Conservation (phyloP, 768 basidiomycete species). For the button mushroom (Agaricus bisporus) region DNA sequence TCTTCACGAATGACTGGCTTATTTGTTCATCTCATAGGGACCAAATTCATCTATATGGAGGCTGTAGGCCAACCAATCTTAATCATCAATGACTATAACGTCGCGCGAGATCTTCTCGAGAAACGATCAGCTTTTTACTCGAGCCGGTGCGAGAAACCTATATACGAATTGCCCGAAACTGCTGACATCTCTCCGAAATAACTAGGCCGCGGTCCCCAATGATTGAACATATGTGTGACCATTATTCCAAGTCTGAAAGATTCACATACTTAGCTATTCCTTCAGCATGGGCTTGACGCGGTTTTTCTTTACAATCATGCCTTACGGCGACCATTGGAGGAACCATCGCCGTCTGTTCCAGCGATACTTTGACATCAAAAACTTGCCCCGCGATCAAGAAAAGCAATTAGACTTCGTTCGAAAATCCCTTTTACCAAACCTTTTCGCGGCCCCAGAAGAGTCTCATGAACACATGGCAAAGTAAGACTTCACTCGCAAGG, state of each 20-base stretch:
- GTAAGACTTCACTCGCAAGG: background rate
- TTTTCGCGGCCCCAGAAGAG: background rate
- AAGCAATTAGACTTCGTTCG: constrained; percentile 13
- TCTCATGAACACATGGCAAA: background rate
- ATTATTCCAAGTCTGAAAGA: too few species aligned
- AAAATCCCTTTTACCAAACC: background rate
- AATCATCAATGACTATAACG: constrained; percentile 11
- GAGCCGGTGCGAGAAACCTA: constrained; percentile 3
- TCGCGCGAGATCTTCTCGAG: constrained; percentile 12
- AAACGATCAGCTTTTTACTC: constrained; percentile 13
- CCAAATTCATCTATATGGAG: constrained; percentile 8
- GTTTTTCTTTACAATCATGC: constrained; percentile 5
- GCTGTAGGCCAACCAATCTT: constrained; percentile 9
- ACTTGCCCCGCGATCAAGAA: constrained; percentile 4
- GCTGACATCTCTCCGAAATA: too few species aligned
- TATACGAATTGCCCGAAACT: too few species aligned
- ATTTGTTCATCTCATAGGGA: background rate
- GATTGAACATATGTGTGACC: too few species aligned
- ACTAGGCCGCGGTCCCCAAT: too few species aligned
- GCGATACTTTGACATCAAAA: constrained; percentile 2
- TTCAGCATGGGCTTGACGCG: constrained; percentile 1
- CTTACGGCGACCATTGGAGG: constrained; percentile 9
- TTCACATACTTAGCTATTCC: background rate
- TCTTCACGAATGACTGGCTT: background rate
- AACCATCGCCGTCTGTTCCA: constrained; percentile 12